Conservation (phyloP, 768 basidiomycete genomes). For the Mycena galopus region DNA sequence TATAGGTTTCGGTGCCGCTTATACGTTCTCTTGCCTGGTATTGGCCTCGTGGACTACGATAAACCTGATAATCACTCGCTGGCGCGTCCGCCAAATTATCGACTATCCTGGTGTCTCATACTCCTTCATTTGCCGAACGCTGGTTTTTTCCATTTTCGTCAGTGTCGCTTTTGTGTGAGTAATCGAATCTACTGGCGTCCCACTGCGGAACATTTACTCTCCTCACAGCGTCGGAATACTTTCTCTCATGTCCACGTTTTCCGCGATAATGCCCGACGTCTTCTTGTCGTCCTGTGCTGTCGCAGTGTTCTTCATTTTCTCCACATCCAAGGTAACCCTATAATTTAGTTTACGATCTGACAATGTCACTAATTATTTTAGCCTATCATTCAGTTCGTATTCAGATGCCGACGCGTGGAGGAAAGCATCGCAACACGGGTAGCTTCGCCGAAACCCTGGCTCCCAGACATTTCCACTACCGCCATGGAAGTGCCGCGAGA, state of each 20-base stretch:
- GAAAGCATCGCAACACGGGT: not conserved
- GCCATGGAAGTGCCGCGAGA: not conserved
- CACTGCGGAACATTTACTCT: not conserved
- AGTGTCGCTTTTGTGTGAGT: conserved; percentile 29
- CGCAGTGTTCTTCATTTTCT: conserved; percentile 33
- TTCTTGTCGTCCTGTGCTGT: conserved; percentile 27
- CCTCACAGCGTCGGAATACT: conserved; percentile 22
- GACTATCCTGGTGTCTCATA: conserved; percentile 52
- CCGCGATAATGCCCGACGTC: conserved; percentile 25
- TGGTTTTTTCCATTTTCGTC: conserved; percentile 29
- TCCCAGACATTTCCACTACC: not conserved
- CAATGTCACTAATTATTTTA: not conserved
- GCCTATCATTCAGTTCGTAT: conserved; percentile 29
- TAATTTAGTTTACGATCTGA: not conserved
- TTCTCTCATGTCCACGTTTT: conserved; percentile 21
- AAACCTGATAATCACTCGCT: conserved; percentile 23
- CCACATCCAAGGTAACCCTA: conserved; percentile 17
- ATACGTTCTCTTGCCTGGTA: conserved; percentile 13
- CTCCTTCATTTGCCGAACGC: conserved; percentile 42
- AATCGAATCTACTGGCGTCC: not conserved
- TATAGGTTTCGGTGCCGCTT: conserved; percentile 23
- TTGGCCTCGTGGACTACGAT: conserved; percentile 17
- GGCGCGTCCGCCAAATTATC: conserved; percentile 26
- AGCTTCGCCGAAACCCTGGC: not conserved
- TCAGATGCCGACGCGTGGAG: conserved; percentile 13